These are phyloP conservation scores for Dictyophora rubrovolvata DNA, from an alignment of 768 basidiomycete genomes.

Conservation along the genomic window DNA sequence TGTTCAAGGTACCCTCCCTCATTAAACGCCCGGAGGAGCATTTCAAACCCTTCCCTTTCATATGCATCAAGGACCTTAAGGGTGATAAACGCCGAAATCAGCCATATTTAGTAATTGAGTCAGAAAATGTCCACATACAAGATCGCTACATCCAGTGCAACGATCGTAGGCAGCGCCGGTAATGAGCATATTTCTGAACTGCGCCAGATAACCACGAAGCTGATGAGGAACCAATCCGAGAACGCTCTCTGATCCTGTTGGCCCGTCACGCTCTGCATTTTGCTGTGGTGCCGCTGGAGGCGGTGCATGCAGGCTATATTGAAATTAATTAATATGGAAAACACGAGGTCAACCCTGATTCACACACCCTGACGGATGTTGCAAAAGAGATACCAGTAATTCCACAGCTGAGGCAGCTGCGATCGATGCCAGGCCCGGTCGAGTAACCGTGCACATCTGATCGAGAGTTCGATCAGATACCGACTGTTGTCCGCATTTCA, in stretches of 20 bases:
- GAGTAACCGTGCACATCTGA: constrained; percentile 98
- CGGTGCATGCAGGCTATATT: constrained; percentile 47
- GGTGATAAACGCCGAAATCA: not conserved
- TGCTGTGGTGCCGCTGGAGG: constrained; percentile 42
- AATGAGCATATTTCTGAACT: constrained; percentile 77
- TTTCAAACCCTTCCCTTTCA: constrained; percentile 64
- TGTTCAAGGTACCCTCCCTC: constrained; percentile 65
- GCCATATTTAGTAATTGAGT: not conserved
- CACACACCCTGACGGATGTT: constrained; percentile 78
- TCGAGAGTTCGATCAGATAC: constrained; percentile 87
- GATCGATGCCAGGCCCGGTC: constrained; percentile 89
- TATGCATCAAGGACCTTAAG: constrained; percentile 76
- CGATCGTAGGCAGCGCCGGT: constrained; percentile 76
- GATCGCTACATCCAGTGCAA: constrained; percentile 87
- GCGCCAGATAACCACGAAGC: constrained; percentile 78
- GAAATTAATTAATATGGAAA: not conserved
- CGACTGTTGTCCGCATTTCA: constrained; percentile 29
- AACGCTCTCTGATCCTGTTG: constrained; percentile 34
- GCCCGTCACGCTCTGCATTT: constrained; percentile 16
- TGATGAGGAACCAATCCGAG: constrained; percentile 92
- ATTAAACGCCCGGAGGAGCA: constrained; percentile 76
- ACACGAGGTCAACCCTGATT: not conserved
- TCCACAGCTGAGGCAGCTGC: constrained; percentile 91
- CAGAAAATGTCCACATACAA: constrained; percentile 34
- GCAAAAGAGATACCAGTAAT: constrained; percentile 75